phyloP scores from a whole-genome alignment of 2,329 filamentous ascomycete genomes.

The Ophiocordyceps sinensis region DNA sequence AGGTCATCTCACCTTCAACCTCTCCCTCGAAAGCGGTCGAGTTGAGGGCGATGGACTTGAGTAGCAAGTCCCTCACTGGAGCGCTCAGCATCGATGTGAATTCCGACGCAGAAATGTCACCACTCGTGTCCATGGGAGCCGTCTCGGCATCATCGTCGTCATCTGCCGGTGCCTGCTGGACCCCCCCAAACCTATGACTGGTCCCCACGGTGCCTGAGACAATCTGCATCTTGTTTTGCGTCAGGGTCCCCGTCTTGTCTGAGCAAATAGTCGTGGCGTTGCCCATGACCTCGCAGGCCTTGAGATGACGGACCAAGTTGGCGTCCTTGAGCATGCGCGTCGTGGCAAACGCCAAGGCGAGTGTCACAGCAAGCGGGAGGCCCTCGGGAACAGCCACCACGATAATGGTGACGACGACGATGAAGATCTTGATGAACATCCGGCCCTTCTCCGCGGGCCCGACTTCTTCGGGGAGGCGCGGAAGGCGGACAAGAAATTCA shows the following conservation, averaged over 20 bases:
- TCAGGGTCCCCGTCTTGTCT: conserved; percentile 54
- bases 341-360: conserved; percentile 64
- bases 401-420: conserved; percentile 66
- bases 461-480: conserved; percentile 27
- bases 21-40: conserved; percentile 68
- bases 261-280: conserved; percentile 60
- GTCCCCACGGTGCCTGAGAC: conserved; percentile 46
- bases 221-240: conserved; percentile 56
- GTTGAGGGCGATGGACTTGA: conserved; percentile 48
- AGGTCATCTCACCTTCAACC: conserved; percentile 48
- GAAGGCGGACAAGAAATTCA: conserved; percentile 61
- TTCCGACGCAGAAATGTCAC: conserved; percentile 28
- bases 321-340: conserved; percentile 66
- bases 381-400: conserved; percentile 70
- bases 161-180: conserved; percentile 11
- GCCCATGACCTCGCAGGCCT: conserved; percentile 70
- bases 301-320: conserved; percentile 62
- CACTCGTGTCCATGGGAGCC: conserved; percentile 10
- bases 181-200: conserved; percentile 37
- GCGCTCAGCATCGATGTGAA: conserved; percentile 30
- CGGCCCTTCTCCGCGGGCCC: conserved; percentile 64
- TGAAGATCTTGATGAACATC: conserved; percentile 60
- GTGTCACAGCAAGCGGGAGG: conserved; percentile 61
- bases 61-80: conserved; percentile 35
- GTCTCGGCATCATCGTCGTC: conserved; percentile 4